phyloP scores from a whole-genome alignment of 257 asterid genomes.

The Gynochthodes officinalis region DNA sequence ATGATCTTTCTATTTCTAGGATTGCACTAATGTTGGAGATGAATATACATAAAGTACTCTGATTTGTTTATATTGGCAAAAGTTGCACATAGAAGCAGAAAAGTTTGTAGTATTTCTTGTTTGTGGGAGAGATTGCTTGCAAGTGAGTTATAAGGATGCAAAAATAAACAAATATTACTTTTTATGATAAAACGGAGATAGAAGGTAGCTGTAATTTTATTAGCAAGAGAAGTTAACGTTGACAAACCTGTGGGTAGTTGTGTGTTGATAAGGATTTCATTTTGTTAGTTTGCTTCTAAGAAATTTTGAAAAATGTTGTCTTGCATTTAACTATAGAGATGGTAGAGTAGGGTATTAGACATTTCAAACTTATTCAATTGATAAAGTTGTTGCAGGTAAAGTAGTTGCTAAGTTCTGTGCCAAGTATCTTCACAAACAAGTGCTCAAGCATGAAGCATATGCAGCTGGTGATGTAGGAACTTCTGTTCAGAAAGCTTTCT shows the following conservation, averaged over 20 bases:
- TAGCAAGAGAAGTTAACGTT: background rate
- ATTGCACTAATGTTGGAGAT: background rate
- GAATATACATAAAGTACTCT: background rate
- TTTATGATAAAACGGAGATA: too few relatives aligned
- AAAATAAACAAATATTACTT: too few relatives aligned
- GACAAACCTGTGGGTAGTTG: background rate
- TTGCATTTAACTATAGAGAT: background rate
- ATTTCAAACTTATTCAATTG: conserved; percentile 16
- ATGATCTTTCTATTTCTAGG: background rate
- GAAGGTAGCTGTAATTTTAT: background rate
- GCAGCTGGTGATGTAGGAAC: conserved; percentile 79
- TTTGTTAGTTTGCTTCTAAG: background rate
- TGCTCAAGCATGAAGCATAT: conserved; percentile 90
- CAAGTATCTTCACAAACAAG: conserved; percentile 92
- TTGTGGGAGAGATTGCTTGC: conserved; percentile 1
- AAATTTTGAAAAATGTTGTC: background rate
- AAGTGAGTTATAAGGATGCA: background rate
- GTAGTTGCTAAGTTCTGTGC: conserved; percentile 99
- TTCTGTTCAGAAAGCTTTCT: conserved; percentile 72
- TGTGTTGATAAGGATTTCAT: background rate
- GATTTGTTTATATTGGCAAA: background rate
- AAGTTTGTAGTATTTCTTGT: background rate
- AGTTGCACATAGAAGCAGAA: background rate
- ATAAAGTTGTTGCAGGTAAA: conserved; percentile 55
- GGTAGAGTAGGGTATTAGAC: background rate